phyloP scores from a whole-genome alignment of 352 stramenopile genomes.

The Stephanocyclus meneghinianus region DNA sequence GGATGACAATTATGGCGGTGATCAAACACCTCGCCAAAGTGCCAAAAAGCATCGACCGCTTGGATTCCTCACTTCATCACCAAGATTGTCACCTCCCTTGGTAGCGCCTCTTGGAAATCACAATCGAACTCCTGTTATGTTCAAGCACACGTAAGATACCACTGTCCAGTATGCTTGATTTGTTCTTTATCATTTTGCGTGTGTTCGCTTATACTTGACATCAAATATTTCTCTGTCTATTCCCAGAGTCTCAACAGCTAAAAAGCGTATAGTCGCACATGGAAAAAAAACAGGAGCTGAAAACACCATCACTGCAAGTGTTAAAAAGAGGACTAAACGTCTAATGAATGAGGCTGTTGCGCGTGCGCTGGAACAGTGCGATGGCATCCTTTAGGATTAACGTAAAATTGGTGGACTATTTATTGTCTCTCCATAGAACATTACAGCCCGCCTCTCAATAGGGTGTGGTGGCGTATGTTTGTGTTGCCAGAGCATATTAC shows the following conservation, averaged over 20 bases:
- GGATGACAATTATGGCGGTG: neutral
- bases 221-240: neutral
- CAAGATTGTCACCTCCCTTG: conserved; percentile 16
- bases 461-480: too few species aligned
- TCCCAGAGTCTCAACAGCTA: neutral
- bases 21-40: neutral
- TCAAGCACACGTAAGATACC: conserved; percentile 36
- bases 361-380: conserved; percentile 6
- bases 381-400: conserved; percentile 1
- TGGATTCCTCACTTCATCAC: conserved; percentile 24
- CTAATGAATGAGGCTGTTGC: conserved; percentile 21
- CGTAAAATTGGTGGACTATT: neutral
- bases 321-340: conserved; percentile 16
- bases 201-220: neutral
- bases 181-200: neutral
- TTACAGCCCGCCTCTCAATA: too few species aligned
- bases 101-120: conserved; percentile 9
- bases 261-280: neutral
- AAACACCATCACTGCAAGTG: conserved; percentile 5
- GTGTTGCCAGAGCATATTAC: too few species aligned
- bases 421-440: too few species aligned
- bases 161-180: neutral
- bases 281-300: neutral
- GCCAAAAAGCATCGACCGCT: conserved; percentile 17
- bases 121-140: conserved; percentile 28